phyloP scores from a whole-genome alignment of 441 rosid species.

The Croton setiger region DNA sequence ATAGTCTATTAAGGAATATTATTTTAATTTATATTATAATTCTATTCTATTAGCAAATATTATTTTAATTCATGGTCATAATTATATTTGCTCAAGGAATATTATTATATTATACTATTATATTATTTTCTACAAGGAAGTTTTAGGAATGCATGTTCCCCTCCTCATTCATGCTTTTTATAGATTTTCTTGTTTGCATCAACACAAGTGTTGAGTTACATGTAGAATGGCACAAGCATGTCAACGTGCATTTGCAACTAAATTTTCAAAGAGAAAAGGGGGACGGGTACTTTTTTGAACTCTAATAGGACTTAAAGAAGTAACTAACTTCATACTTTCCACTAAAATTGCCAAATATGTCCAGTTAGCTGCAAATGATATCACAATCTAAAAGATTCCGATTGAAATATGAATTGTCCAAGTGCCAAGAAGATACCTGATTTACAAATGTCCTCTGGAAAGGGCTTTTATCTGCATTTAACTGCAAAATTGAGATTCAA shows the following conservation, averaged over 20 bases:
- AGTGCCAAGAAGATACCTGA: constrained; percentile 53
- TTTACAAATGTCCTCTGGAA: constrained; percentile 91
- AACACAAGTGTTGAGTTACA: neutral
- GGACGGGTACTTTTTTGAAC: neutral
- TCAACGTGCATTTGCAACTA: neutral
- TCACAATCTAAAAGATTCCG: neutral
- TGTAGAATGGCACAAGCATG: neutral
- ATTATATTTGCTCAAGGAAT: too few species aligned
- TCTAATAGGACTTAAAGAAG: neutral
- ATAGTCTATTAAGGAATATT: too few species aligned
- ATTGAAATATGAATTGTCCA: constrained; percentile 12
- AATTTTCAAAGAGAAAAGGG: neutral
- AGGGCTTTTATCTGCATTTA: constrained; percentile 85
- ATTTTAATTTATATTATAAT: too few species aligned
- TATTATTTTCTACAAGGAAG: too few species aligned
- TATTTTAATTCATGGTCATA: too few species aligned
- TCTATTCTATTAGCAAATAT: too few species aligned
- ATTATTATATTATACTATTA: too few species aligned
- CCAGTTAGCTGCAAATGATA: neutral
- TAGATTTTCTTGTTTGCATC: neutral
- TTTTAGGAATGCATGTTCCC: too few species aligned
- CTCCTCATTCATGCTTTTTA: neutral
- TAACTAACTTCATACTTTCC: neutral
- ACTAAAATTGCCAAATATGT: neutral
- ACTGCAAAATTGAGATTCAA: constrained; percentile 40